Base-by-base conservation (phyloP, 345 rosid species). In the Carallia pectinifolia region DNA sequence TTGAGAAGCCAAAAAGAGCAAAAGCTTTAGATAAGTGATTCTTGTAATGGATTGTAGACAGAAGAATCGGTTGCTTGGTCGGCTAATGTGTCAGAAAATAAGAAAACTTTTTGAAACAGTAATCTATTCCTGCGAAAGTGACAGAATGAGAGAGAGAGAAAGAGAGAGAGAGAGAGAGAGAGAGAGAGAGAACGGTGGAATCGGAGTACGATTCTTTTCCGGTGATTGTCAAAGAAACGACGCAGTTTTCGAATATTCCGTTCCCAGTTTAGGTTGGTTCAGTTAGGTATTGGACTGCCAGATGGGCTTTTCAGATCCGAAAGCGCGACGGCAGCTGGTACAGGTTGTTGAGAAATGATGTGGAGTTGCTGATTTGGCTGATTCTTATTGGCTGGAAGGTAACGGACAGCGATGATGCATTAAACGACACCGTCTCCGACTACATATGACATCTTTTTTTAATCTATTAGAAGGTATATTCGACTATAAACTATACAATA, bases 201-300 rank as follows among this genome's bases (percentile, higher is more conserved):
- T 17, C 66, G 59, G 56, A 68, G 58, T 2, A 4, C 0, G 17
- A 44, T 44, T 44, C 50, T 3, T 3, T 44, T 44, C 50, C 0
- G 50, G 50, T 12, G 16, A 10, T 44, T 44, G 17, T 4, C 12
- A 12, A 44, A 44, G 50, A 44, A 44, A 44, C 16, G 16, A 12
- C 50, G 50, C 17, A 19, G 70, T 16, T 58, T 64, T 71, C 58
- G 58, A 56, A 72, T 72, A 65, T 65, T 72, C 65, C 47, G 47
- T 62, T 54, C 18, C 47, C 58, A 34, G 61, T 19, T 18, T 18
- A 19, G 29, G 29, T 23, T 30, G 19, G 7, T 58, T 30, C 19
- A 13, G 6, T 34, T 15, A 1, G 16, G n/a, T 53, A 15, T 19
- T 52, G 12, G 33, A 36, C 18, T 23, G 40, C 53, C 37, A 27